Evolutionary conservation across 1,139 yeast species (phyloP), one percentile per base, ranked within the genome.

Genomic region (Blastobotrys raffinosifermentans): DNA sequence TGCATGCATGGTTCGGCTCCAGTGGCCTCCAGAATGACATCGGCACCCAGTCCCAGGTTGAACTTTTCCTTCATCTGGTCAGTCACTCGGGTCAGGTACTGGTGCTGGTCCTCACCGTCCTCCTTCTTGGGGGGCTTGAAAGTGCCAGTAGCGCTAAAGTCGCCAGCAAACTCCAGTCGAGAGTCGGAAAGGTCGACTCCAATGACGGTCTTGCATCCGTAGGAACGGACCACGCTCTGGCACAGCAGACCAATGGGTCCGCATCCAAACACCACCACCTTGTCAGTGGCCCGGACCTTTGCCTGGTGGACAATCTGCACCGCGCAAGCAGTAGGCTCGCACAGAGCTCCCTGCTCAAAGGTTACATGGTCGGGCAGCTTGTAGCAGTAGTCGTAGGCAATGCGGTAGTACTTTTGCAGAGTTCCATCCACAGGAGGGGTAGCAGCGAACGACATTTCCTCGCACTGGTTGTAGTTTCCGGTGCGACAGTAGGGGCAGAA

Each of bases 241-340:
- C 80, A 69, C 45, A 86, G 66, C 35, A 85, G 64, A 27, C 96
- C 96, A 41, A 86, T 89, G 9, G 96, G 95, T n/a, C 96, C 96
- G 25, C 94, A 94, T 34, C 95, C 96, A 49, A 81, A 80, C 2
- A 86, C 83, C 29, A 77, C 79, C 19, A 80, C 84, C 15, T 70
- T 66, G 43, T 82, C 89, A 45, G 91, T 93, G 49, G 81, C 77
- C 29, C 64, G 67, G 40, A 81, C 65, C 27, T 67, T 68, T 10
- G 80, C 84, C 40, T 77, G 68, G 58, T 77, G 80, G 43, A 77
- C 70, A 3, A 89, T 87, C 54, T 85, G 94, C 4, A 86, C 86
- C 26, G 85, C 95, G 32, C 87, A 96, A 19, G 85, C 71, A 51
- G 86, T 66, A 26, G 96, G 96, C 64, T 87, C 96, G 26, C 82